phyloP scores from a whole-genome alignment of 192 early-diverging fungal species.

The Rhizophagus sp. region DNA sequence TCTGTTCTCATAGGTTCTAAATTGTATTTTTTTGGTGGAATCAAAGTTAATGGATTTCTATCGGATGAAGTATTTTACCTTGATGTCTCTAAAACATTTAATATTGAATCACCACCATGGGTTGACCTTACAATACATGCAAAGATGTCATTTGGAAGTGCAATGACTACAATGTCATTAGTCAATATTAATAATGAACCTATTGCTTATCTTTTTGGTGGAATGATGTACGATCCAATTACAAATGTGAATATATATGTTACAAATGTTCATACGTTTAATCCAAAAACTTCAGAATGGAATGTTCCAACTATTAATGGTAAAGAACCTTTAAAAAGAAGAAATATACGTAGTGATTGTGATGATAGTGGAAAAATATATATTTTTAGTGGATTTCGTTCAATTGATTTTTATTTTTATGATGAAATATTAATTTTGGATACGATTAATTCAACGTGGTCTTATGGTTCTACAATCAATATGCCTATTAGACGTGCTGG shows the following conservation, averaged over 20 bases:
- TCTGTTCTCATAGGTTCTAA: background rate
- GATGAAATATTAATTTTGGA: background rate
- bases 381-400: background rate
- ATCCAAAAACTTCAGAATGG: background rate
- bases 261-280: background rate
- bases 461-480: background rate
- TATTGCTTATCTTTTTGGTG: background rate
- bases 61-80: background rate
- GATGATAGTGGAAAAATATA: background rate
- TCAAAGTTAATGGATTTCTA: background rate
- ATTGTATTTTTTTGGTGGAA: background rate
- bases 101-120: background rate
- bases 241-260: no score
- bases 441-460: background rate
- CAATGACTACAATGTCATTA: background rate
- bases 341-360: background rate
- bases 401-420: background rate
- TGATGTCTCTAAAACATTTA: background rate
- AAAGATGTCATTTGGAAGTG: background rate
- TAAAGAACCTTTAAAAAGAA: background rate
- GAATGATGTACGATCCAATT: background rate
- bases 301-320: background rate
- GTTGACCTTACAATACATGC: background rate
- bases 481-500: no score
- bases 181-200: background rate